Conservation (phyloP, 2,329 filamentous ascomycete genomes). For the Talaromyces sp. region DNA sequence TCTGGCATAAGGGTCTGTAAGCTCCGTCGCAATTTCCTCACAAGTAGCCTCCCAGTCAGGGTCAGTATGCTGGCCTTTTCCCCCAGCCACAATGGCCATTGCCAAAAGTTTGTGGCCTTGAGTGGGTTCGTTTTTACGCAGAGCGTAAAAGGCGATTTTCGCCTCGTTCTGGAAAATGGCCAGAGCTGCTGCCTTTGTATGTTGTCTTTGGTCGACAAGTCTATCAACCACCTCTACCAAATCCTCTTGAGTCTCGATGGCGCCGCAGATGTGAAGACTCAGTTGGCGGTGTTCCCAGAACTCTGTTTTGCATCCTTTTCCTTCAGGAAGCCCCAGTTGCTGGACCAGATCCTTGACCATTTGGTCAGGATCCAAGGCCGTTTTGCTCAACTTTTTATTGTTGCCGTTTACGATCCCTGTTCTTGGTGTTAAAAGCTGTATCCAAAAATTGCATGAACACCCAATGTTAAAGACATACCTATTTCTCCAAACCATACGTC, state of each 20-base stretch:
- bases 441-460: neutral
- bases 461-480: conserved; percentile 28
- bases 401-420: conserved; percentile 20
- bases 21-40: conserved; percentile 58
- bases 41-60: conserved; percentile 59
- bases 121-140: conserved; percentile 50
- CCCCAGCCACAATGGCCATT: conserved; percentile 45
- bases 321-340: conserved; percentile 48
- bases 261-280: conserved; percentile 57
- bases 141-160: conserved; percentile 53
- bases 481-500: conserved; percentile 57
- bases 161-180: conserved; percentile 58
- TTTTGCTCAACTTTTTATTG: conserved; percentile 20
- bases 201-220: conserved; percentile 50
- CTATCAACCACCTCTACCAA: conserved; percentile 46
- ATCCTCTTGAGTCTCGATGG: conserved; percentile 50
- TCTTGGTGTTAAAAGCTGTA: neutral
- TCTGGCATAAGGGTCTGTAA: conserved; percentile 58
- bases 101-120: conserved; percentile 56
- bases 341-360: conserved; percentile 49
- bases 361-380: conserved; percentile 25
- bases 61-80: conserved; percentile 43
- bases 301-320: conserved; percentile 48
- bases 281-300: conserved; percentile 55
- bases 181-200: conserved; percentile 60